Percentiles rank a stretch among this genome's conserved stretches.
Evolutionary conservation across 768 basidiomycete genomes (phyloP).

Genomic region (Xerocomellus intermedius): DNA sequence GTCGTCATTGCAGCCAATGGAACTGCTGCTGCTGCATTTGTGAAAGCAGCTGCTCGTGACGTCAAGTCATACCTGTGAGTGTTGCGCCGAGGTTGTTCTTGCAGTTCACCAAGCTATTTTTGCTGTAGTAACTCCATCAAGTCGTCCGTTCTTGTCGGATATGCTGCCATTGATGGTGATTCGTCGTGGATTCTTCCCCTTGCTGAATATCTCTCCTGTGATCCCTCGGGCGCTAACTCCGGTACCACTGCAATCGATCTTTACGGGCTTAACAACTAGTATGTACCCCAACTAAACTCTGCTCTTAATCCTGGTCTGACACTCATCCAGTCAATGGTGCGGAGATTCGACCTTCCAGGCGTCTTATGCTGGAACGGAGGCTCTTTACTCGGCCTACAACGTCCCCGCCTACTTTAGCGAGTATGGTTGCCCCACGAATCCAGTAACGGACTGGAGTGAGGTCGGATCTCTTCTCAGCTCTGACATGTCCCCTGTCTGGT

Average conservation of each 20-base stretch:
- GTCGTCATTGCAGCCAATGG: conserved; percentile 51
- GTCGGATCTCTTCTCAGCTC: conserved; percentile 66
- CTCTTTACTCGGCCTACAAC: conserved; percentile 61
- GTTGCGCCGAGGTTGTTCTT: background rate
- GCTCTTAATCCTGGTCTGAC: background rate
- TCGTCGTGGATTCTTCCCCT: conserved; percentile 60
- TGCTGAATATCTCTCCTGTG: conserved; percentile 81
- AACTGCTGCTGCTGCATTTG: conserved; percentile 69
- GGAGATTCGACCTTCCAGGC: conserved; percentile 58
- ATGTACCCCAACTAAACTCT: conserved; percentile 27
- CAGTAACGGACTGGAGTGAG: conserved; percentile 77
- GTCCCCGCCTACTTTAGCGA: conserved; percentile 89
- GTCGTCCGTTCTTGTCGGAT: conserved; percentile 72
- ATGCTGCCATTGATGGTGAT: conserved; percentile 79
- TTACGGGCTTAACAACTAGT: conserved; percentile 89
- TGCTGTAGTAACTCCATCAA: conserved; percentile 55
- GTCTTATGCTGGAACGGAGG: conserved; percentile 55
- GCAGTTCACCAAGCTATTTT: background rate
- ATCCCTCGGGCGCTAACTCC: conserved; percentile 50
- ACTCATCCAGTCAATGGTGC: conserved; percentile 70
- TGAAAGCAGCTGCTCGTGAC: conserved; percentile 92
- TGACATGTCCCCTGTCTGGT: conserved; percentile 77
- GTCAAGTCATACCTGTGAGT: conserved; percentile 79
- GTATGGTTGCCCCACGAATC: conserved; percentile 70
- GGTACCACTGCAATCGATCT: conserved; percentile 72